phyloP scores from a whole-genome alignment of 768 basidiomycete species.

The Suillus subalutaceus region DNA sequence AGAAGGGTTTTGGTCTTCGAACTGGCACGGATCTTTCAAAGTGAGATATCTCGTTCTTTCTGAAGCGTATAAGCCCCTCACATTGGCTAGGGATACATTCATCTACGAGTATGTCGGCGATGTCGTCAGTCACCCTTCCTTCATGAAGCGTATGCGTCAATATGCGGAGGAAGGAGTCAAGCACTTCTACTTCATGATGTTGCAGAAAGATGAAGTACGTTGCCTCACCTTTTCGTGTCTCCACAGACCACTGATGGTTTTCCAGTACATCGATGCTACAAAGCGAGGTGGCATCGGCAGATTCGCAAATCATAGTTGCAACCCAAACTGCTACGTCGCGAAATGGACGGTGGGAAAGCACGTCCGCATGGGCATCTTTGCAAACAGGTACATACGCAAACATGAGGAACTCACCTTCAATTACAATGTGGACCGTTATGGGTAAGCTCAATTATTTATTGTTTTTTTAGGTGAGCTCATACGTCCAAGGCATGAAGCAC shows the following conservation, averaged over 20 bases:
- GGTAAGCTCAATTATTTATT: conserved; percentile 53
- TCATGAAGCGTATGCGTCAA: conserved; percentile 91
- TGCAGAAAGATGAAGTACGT: conserved; percentile 94
- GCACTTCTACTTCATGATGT: conserved; percentile 99
- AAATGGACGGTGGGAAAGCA: conserved; percentile 93
- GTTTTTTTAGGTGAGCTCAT: background rate
- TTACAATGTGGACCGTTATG: conserved; percentile 99
- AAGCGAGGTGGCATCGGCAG: conserved; percentile 96
- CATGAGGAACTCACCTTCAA: conserved; percentile 97
- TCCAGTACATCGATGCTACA: conserved; percentile 96
- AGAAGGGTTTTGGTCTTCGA: conserved; percentile 93
- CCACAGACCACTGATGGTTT: background rate
- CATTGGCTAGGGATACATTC: conserved; percentile 71
- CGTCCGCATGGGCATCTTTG: conserved; percentile 97
- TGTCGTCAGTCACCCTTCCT: conserved; percentile 84
- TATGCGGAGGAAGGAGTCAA: conserved; percentile 92
- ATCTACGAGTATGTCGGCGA: conserved; percentile 99
- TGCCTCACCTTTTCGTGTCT: background rate
- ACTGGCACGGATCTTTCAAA: conserved; percentile 67
- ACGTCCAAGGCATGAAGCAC: conserved; percentile 84
- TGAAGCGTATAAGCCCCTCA: conserved; percentile 12
- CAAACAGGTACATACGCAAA: conserved; percentile 75
- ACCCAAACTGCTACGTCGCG: conserved; percentile 96
- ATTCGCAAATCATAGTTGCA: conserved; percentile 98
- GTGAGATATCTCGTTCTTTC: conserved; percentile 41